Percentiles rank a stretch among this genome's conserved stretches.
These are phyloP conservation scores for Beauveria sp. DNA, from an alignment of 2,329 filamentous ascomycete species.

Conservation along the genomic window DNA sequence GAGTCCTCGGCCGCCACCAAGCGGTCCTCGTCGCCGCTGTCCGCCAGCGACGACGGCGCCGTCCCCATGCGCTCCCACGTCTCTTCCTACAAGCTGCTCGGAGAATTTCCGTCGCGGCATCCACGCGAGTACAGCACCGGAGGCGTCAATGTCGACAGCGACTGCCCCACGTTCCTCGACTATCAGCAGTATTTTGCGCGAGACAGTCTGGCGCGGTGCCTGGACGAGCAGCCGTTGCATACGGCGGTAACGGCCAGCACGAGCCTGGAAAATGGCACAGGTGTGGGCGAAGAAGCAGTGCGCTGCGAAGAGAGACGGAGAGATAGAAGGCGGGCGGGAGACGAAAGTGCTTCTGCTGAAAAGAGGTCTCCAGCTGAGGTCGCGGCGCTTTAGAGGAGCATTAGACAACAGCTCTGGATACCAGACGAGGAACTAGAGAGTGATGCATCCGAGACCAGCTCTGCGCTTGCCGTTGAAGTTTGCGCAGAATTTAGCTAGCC, in stretches of 20 bases:
- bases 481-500: not conserved
- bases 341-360: not conserved
- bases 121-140: not conserved
- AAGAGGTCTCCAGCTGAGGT: constrained; percentile 19
- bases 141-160: constrained; percentile 19
- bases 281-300: not conserved
- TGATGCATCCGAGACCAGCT: not conserved
- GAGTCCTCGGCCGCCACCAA: constrained; percentile 16
- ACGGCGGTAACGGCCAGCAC: no score
- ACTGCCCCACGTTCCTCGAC: constrained; percentile 25
- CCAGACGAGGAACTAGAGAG: constrained; percentile 24
- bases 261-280: not conserved
- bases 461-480: not conserved
- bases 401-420: constrained; percentile 23
- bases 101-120: not conserved
- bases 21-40: not conserved
- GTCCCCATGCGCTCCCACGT: not conserved
- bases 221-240: constrained; percentile 17
- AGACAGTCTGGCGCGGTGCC: constrained; percentile 23
- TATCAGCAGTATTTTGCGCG: constrained; percentile 26
- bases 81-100: not conserved
- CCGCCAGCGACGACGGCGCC: not conserved
- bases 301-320: not conserved
- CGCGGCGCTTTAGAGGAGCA: constrained; percentile 24
- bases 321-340: not conserved